Evolutionary conservation across 2,329 filamentous ascomycete species (phyloP), one percentile per base, ranked within the genome.

Genomic region (Penicillium sp.): DNA sequence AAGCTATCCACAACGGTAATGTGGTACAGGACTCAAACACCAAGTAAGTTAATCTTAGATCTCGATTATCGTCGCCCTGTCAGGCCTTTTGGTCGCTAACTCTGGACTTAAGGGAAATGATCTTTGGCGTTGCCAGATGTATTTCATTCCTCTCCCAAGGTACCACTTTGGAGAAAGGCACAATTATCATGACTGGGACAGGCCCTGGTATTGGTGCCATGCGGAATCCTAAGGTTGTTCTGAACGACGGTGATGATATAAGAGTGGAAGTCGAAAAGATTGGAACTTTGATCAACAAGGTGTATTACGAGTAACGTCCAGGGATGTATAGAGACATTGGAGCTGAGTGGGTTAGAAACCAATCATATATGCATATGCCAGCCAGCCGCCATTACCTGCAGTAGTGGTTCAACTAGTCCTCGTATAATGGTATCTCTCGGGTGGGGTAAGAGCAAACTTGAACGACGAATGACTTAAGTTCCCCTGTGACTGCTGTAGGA

Each of bases 11-110:
- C 1, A 76, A 79, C 54, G 75, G 73, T 2, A 63, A 67, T 3
- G 53, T 71, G 7, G 67, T 75, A 44, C 79, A 81, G 62, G 67
- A 70, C 45, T 67, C 66, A 19, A 70, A 72, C 2, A 77, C 73
- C 3, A 66, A 70, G 36, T 39, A 10, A 19, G 36, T 3, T 23
- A 5, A 23, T 23, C 23, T 23, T 3, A 23, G n/a, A 3, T 23
- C 23, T 23, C 23, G 3, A 5, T 23, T 23, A 23, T 23, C 23
- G 5, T 23, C 5, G 5, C 23, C 23, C 23, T 5, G 23, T 23
- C 23, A 5, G 23, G 23, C 5, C 23, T 5, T 23, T 23, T 5
- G 3, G 23, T 23, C 5, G 23, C 23, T 23, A 23, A 23, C 23
- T 23, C 23, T 23, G 32, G 14, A 8, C 29, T 11, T 7, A 30